Conservation (phyloP, 495 filamentous ascomycete species). For the Penicillium subrubescens region DNA sequence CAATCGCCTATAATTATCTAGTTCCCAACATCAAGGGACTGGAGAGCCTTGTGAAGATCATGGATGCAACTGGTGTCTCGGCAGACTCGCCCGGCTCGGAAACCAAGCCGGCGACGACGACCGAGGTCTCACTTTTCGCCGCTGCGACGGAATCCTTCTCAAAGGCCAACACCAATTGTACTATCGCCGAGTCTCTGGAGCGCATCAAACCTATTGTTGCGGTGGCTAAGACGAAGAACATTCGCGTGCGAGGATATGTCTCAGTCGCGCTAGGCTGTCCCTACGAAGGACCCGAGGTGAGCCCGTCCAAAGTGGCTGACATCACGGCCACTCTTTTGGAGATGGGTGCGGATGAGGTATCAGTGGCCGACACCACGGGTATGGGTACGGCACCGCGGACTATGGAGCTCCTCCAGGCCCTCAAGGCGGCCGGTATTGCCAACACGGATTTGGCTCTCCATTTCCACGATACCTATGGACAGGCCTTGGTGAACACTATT, state of each 20-base stretch:
- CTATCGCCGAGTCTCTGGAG: constrained; percentile 76
- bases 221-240: constrained; percentile 66
- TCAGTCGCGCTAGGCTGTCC: constrained; percentile 94
- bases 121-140: constrained; percentile 89
- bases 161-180: constrained; percentile 88
- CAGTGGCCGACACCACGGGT: constrained; percentile 91
- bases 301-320: constrained; percentile 76
- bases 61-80: constrained; percentile 43
- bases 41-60: constrained; percentile 52
- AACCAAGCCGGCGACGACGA: constrained; percentile 38
- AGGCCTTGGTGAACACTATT: constrained; percentile 87
- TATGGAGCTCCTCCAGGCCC: constrained; percentile 65
- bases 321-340: constrained; percentile 82
- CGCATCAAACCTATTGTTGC: constrained; percentile 75
- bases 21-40: constrained; percentile 87
- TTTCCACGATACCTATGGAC: constrained; percentile 96
- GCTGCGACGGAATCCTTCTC: constrained; percentile 93
- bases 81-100: constrained; percentile 42
- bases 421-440: constrained; percentile 74
- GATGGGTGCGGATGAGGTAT: constrained; percentile 95
- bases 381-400: constrained; percentile 91
- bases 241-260: constrained; percentile 89
- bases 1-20: constrained; percentile 90
- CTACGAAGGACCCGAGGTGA: constrained; percentile 84
- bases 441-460: constrained; percentile 86